Conservation (phyloP, 2,329 filamentous ascomycete species). For the Colletotrichum graminicola region DNA sequence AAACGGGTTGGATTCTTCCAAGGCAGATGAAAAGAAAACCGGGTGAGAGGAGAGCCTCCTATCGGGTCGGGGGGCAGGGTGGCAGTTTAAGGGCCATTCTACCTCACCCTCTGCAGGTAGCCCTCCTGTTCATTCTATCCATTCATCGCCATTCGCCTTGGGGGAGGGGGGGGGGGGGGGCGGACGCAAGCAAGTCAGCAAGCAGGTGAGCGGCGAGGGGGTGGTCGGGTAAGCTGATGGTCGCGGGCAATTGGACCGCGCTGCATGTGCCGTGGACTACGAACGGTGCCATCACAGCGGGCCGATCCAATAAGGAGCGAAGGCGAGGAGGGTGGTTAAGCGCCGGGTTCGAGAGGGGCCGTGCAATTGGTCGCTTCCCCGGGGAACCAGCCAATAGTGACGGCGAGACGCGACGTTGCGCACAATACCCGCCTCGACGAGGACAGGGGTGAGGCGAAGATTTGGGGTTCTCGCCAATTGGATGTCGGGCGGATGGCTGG, state of each 20-base stretch:
- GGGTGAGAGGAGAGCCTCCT: conserved; percentile 14
- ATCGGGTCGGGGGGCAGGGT: conserved; percentile 29
- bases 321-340: conserved; percentile 37
- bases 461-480: conserved; percentile 5
- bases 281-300: conserved; percentile 37
- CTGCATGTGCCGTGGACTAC: conserved; percentile 41
- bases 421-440: conserved; percentile 40
- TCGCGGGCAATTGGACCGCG: conserved; percentile 30
- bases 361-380: conserved; percentile 34
- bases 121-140: conserved; percentile 8
- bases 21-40: conserved; percentile 4
- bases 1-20: conserved; percentile 14
- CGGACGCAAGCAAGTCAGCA: conserved; percentile 7
- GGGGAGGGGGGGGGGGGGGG: conserved; percentile 12
- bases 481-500: conserved; percentile 20
- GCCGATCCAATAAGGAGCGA: conserved; percentile 36
- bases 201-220: conserved; percentile 12
- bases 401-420: conserved; percentile 30
- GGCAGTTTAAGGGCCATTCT: conserved; percentile 42
- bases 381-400: conserved; percentile 28
- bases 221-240: conserved; percentile 36
- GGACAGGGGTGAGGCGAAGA: conserved; percentile 3
- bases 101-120: conserved; percentile 10
- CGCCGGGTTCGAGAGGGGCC: conserved; percentile 38
- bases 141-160: conserved; percentile 23